A percentile compares a stretch with the other conserved stretches of the same genome.
Conservation (phyloP, 805 yeast genomes). For the Ogataea dorogensis region DNA sequence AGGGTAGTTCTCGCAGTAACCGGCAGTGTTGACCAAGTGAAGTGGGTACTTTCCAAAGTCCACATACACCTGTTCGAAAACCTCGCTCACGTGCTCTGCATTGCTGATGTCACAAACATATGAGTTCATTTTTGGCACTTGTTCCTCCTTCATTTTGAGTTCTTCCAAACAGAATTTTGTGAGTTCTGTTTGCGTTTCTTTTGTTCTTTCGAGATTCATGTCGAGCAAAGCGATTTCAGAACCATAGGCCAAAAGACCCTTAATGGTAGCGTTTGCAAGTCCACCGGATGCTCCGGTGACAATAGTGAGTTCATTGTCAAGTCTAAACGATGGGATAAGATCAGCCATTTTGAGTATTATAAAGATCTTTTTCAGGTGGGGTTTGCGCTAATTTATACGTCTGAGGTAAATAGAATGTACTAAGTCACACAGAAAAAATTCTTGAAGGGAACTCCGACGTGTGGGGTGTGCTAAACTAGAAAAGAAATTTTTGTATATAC, state of each 20-base stretch:
- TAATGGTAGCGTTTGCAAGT: constrained; percentile 59
- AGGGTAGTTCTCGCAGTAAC: constrained; percentile 77
- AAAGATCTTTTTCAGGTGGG: constrained; percentile 1
- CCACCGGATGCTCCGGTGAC: constrained; percentile 86
- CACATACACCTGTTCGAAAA: constrained; percentile 52
- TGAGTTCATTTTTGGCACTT: constrained; percentile 46
- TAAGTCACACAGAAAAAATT: constrained; percentile 3
- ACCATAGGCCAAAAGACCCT: constrained; percentile 72
- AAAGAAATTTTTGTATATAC: constrained; percentile 2
- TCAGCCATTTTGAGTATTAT: constrained; percentile 20
- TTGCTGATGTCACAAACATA: constrained; percentile 78
- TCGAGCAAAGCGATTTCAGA: constrained; percentile 75
- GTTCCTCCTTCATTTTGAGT: constrained; percentile 26
- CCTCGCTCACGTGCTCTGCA: constrained; percentile 53
- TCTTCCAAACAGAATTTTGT: constrained; percentile 29
- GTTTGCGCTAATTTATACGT: constrained; percentile 1
- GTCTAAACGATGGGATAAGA: constrained; percentile 60
- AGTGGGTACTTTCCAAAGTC: constrained; percentile 63
- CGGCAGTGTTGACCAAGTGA: constrained; percentile 75
- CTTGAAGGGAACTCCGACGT: constrained; percentile 8
- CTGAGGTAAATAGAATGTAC: constrained; percentile 1
- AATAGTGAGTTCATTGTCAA: constrained; percentile 68
- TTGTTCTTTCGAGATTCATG: constrained; percentile 59
- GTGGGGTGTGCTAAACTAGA: constrained; percentile 6
- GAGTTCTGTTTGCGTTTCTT: constrained; percentile 50